phyloP scores from a whole-genome alignment of 768 basidiomycete species.

The Phylloporus rhodoxanthus region DNA sequence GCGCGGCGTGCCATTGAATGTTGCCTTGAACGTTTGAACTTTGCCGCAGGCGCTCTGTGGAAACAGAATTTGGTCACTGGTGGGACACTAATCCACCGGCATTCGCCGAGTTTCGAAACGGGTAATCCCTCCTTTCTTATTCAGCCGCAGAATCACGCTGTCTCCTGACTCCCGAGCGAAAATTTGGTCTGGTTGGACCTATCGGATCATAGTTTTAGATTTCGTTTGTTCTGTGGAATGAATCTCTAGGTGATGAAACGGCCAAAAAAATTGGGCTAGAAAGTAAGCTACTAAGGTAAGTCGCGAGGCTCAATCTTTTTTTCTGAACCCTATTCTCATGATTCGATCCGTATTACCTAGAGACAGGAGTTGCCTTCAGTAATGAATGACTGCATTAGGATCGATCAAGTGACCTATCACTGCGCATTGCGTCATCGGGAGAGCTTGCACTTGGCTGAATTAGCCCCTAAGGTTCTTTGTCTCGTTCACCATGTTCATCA shows the following conservation, averaged over 20 bases:
- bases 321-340: too few species aligned
- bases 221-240: too few species aligned
- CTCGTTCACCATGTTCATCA: slow-evolving; percentile 17
- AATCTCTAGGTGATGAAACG: too few species aligned
- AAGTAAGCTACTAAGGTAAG: too few species aligned
- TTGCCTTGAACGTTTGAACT: not conserved
- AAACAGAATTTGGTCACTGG: not conserved
- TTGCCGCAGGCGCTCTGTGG: not conserved
- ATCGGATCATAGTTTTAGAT: too few species aligned
- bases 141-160: not conserved
- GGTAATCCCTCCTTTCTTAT: not conserved
- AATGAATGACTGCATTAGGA: not conserved
- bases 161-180: too few species aligned
- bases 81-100: slow-evolving; percentile 1
- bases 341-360: too few species aligned
- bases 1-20: slow-evolving; percentile 62
- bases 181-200: too few species aligned
- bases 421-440: slow-evolving; percentile 30
- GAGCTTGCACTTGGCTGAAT: not conserved
- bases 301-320: too few species aligned
- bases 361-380: too few species aligned
- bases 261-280: too few species aligned
- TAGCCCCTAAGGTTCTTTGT: not conserved
- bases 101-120: slow-evolving; percentile 9
- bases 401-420: not conserved